A percentile compares a stretch with the other conserved stretches of the same genome.
These are phyloP conservation scores for Syzygium grande DNA, from an alignment of 345 rosid genomes.

Conservation along the genomic window DNA sequence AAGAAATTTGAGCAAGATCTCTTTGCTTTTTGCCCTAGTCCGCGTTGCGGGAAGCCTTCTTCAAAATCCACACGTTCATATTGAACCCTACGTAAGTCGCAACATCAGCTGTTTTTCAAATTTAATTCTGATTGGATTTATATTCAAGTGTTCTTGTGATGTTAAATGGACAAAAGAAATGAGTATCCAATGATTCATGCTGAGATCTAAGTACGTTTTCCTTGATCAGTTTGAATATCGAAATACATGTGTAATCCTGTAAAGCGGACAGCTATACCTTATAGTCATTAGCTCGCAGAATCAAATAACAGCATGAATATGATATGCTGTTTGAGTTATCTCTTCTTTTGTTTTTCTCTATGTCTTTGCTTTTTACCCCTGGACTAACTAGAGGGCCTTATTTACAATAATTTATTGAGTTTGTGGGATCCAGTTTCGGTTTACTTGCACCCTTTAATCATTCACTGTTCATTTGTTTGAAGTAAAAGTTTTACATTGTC, in stretches of 20 bases:
- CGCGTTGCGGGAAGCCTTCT: conserved; percentile 66
- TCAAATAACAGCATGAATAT: not conserved
- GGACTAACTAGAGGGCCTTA: not conserved
- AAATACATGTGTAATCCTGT: not conserved
- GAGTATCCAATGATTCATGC: not conserved
- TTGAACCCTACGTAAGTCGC: conserved; percentile 79
- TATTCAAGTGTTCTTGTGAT: not conserved
- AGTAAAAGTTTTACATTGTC: not conserved
- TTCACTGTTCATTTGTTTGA: not conserved
- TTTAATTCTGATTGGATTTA: not conserved
- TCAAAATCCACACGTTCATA: conserved; percentile 68
- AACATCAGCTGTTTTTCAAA: not conserved
- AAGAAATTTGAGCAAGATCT: conserved; percentile 42
- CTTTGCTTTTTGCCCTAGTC: conserved; percentile 55
- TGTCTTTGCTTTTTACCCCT: not conserved
- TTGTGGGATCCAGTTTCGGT: not conserved
- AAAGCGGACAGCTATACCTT: not conserved
- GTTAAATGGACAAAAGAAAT: not conserved
- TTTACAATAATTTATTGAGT: not conserved
- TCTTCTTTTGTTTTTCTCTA: not conserved
- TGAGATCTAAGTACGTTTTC: not conserved
- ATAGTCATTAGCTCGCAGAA: not conserved
- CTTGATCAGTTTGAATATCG: not conserved
- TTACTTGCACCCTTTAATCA: not conserved
- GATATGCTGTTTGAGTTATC: not conserved